phyloP scores from a whole-genome alignment of 345 rosid genomes.

The Aquilaria yunnanensis region DNA sequence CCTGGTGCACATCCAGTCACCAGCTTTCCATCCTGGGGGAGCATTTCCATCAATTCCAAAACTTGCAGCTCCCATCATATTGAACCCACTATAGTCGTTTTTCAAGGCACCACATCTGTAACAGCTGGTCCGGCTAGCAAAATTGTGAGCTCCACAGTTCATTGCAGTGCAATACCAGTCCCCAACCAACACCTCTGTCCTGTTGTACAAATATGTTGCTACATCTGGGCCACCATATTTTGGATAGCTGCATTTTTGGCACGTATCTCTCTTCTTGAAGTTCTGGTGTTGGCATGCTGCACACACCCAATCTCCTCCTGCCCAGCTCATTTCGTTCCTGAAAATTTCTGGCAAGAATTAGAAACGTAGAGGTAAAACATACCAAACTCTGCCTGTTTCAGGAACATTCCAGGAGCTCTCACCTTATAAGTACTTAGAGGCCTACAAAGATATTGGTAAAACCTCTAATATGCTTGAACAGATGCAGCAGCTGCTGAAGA shows the following conservation, averaged over 20 bases:
- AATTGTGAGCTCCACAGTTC: constrained; percentile 90
- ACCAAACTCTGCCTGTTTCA: background rate
- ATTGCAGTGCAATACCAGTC: constrained; percentile 91
- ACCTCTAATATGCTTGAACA: background rate
- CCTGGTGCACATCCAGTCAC: constrained; percentile 93
- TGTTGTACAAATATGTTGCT: constrained; percentile 41
- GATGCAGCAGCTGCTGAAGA: background rate
- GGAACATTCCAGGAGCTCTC: background rate
- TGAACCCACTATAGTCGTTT: constrained; percentile 23
- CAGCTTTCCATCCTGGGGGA: constrained; percentile 89
- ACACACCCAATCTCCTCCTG: constrained; percentile 89
- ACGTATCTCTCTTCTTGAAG: constrained; percentile 67
- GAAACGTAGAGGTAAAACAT: background rate
- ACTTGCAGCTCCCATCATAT: constrained; percentile 2
- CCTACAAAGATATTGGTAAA: constrained; percentile 1
- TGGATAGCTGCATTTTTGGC: constrained; percentile 72
- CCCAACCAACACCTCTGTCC: constrained; percentile 67
- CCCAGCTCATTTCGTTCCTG: constrained; percentile 55
- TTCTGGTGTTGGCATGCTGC: constrained; percentile 70
- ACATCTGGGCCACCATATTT: constrained; percentile 73
- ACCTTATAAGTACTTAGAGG: constrained; percentile 12
- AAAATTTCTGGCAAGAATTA: constrained; percentile 2
- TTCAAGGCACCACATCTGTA: constrained; percentile 60
- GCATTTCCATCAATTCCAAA: constrained; percentile 30
- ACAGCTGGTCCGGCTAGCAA: constrained; percentile 77